Evolutionary conservation across 2,329 filamentous ascomycete genomes (phyloP).

Genomic region (Elsinoe fawcettii): DNA sequence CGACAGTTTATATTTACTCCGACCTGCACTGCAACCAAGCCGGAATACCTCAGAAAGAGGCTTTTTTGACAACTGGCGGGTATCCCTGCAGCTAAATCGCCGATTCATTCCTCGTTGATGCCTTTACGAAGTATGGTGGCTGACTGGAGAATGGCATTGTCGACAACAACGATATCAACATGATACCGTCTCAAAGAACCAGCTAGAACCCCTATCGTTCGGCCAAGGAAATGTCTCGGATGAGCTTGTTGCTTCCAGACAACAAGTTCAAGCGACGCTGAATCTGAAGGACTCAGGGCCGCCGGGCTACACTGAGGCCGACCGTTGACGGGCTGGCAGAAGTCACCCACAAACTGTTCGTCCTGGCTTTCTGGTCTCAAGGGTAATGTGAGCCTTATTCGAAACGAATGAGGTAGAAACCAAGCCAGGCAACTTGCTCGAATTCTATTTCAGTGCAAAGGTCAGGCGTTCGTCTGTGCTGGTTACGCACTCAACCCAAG

Average conservation of each 20-base stretch:
- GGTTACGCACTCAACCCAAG: background rate
- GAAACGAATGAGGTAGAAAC: background rate
- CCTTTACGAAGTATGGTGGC: slow-evolving; percentile 2
- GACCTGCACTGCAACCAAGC: background rate
- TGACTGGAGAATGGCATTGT: background rate
- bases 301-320: background rate
- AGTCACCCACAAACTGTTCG: background rate
- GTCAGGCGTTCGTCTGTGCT: background rate
- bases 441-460: background rate
- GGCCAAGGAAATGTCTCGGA: background rate
- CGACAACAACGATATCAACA: background rate
- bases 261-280: slow-evolving; percentile 1
- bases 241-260: background rate
- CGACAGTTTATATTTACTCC: background rate
- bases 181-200: background rate
- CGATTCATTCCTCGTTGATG: background rate
- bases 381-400: background rate
- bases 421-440: too few species aligned
- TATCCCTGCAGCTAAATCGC: slow-evolving; percentile 6
- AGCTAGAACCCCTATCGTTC: background rate
- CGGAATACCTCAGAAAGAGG: background rate
- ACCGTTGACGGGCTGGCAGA: background rate
- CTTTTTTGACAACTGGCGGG: background rate
- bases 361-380: background rate
- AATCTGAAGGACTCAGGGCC: background rate